Evolutionary conservation across 768 basidiomycete species (phyloP).

Genomic region (Tylopilus felleus): DNA sequence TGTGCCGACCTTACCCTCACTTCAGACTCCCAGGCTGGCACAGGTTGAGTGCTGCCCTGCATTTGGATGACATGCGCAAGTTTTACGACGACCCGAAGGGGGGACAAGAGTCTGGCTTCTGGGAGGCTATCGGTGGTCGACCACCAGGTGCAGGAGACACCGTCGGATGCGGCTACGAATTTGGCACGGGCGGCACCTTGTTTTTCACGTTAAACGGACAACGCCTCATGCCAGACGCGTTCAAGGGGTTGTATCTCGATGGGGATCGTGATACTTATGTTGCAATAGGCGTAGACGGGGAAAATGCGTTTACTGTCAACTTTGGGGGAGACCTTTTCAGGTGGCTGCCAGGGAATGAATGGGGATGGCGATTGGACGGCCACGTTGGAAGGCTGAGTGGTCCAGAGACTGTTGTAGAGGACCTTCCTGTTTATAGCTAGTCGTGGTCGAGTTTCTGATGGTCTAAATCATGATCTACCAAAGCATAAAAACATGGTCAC

Average conservation of each 20-base stretch:
- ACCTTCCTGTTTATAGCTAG: conserved; percentile 34
- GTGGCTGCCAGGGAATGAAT: conserved; percentile 65
- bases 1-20: conserved; percentile 61
- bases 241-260: conserved; percentile 49
- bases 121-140: conserved; percentile 24
- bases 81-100: conserved; percentile 69
- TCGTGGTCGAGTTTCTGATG: too few species aligned
- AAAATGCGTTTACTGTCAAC: conserved; percentile 53
- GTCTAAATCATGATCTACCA: conserved; percentile 4
- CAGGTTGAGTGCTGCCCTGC: conserved; percentile 58
- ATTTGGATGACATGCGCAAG: conserved; percentile 69
- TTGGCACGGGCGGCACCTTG: conserved; percentile 40
- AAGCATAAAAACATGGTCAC: neutral
- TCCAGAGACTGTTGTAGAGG: conserved; percentile 30
- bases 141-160: conserved; percentile 44
- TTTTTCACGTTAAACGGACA: conserved; percentile 59
- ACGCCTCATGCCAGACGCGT: conserved; percentile 46
- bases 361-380: conserved; percentile 61
- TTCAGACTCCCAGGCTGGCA: conserved; percentile 75
- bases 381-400: conserved; percentile 50
- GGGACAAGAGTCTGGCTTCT: conserved; percentile 50
- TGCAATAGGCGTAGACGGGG: conserved; percentile 47
- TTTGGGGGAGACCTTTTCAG: conserved; percentile 59
- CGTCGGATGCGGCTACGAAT: conserved; percentile 65
- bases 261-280: conserved; percentile 56